Evolutionary conservation across 2,329 filamentous ascomycete species (phyloP).

Genomic region (Myriosclerotinia scirpicola): DNA sequence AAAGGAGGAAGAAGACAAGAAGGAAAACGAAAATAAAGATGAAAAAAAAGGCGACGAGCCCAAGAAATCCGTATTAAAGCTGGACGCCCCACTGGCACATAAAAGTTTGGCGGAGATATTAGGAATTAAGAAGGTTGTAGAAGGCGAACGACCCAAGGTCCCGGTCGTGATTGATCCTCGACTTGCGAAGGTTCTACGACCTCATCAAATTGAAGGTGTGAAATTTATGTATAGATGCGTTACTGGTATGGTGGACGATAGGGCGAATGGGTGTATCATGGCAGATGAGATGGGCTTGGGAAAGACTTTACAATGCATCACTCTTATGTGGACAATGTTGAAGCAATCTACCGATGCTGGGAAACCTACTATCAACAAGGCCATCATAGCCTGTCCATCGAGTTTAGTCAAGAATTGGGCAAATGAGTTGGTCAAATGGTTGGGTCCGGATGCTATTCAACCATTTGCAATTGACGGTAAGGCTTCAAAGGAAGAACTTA

Average conservation of each 20-base stretch:
- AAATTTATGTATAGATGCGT: slow-evolving; percentile 96
- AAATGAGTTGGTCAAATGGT: slow-evolving; percentile 95
- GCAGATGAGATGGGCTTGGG: slow-evolving; percentile 98
- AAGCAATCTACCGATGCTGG: slow-evolving; percentile 97
- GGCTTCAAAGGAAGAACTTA: slow-evolving; percentile 90
- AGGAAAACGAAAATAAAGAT: slow-evolving; percentile 46
- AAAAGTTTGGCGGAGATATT: slow-evolving; percentile 95
- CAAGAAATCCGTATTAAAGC: slow-evolving; percentile 46
- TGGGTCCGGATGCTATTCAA: slow-evolving; percentile 84
- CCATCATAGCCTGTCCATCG: slow-evolving; percentile 93
- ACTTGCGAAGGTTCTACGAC: slow-evolving; percentile 84
- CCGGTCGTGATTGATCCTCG: slow-evolving; percentile 94
- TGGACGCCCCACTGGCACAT: slow-evolving; percentile 82
- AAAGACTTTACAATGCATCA: slow-evolving; percentile 96
- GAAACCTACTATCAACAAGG: slow-evolving; percentile 90
- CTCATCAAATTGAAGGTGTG: slow-evolving; percentile 97
- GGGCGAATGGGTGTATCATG: slow-evolving; percentile 98
- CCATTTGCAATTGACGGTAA: slow-evolving; percentile 98
- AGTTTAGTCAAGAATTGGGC: slow-evolving; percentile 98
- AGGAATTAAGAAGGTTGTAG: slow-evolving; percentile 88
- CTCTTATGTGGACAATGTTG: slow-evolving; percentile 92
- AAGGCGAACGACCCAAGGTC: slow-evolving; percentile 78
- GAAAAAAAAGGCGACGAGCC: slow-evolving; percentile 47
- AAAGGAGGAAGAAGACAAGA: slow-evolving; percentile 45
- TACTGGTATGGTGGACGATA: slow-evolving; percentile 90